Percentiles rank a stretch among this genome's conserved stretches.
Evolutionary conservation across 129 eudicot genomes (phyloP).

Genomic region (Escallonia herrerae): DNA sequence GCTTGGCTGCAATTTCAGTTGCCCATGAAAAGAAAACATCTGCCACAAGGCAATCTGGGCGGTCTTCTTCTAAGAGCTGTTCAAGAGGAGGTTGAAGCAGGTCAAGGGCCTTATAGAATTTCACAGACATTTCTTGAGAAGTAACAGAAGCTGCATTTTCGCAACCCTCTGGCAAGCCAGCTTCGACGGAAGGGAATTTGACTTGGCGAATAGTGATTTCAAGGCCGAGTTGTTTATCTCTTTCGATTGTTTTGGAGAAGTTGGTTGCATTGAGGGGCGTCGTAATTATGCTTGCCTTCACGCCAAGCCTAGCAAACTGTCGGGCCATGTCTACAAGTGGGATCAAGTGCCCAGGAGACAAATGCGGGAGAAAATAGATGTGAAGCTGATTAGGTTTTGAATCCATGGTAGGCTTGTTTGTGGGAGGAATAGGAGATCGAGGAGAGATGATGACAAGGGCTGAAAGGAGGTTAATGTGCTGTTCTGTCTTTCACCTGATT

Average conservation of each 20-base stretch:
- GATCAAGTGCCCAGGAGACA: conserved; percentile 30
- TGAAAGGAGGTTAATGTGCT: neutral
- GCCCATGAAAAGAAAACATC: conserved; percentile 17
- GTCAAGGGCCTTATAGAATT: neutral
- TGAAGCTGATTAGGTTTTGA: conserved; percentile 6
- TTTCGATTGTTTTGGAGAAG: conserved; percentile 12
- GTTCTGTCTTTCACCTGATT: neutral
- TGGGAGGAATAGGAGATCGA: neutral
- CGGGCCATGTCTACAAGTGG: conserved; percentile 19
- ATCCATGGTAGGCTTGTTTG: neutral
- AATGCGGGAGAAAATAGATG: conserved; percentile 20
- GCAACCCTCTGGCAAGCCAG: conserved; percentile 15
- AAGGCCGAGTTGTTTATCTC: neutral
- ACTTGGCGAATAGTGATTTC: conserved; percentile 4
- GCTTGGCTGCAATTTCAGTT: neutral
- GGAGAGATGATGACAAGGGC: neutral
- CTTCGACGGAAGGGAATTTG: conserved; percentile 10
- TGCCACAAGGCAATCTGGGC: conserved; percentile 19
- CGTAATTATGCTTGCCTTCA: conserved; percentile 14
- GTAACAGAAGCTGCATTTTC: conserved; percentile 10
- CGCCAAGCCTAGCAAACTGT: conserved; percentile 7
- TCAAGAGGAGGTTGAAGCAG: conserved; percentile 10
- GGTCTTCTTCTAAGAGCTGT: neutral
- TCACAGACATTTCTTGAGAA: neutral
- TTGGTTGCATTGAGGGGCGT: conserved; percentile 5